phyloP scores from a whole-genome alignment of 2,329 filamentous ascomycete genomes.

The Pseudogymnoascus sp. region DNA sequence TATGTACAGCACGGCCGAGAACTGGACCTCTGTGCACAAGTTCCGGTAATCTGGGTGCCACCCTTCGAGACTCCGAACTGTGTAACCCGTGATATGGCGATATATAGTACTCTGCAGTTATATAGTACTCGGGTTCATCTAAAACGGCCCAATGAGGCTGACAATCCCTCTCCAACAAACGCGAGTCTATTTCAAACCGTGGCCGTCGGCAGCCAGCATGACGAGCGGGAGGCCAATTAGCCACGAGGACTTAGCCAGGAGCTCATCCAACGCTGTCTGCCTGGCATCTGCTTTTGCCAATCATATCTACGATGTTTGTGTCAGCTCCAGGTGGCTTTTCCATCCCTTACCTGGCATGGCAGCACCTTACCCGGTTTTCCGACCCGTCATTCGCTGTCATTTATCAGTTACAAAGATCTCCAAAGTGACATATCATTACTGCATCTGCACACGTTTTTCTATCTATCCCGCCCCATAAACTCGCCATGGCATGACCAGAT shows the following conservation, averaged over 20 bases:
- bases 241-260: not conserved
- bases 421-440: conserved; percentile 4
- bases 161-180: not conserved
- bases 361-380: not conserved
- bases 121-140: not conserved
- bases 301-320: not conserved
- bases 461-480: not conserved
- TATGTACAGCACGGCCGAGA: not conserved
- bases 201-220: not conserved
- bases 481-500: not conserved
- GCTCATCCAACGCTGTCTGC: not conserved
- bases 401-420: not conserved
- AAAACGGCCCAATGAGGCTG: not conserved
- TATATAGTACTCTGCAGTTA: not conserved
- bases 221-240: not conserved
- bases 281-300: not conserved
- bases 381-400: not conserved
- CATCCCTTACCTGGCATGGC: not conserved
- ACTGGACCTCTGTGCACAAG: not conserved
- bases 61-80: not conserved
- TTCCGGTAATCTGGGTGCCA: not conserved
- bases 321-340: not conserved
- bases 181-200: not conserved
- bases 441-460: not conserved
- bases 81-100: not conserved